These are phyloP conservation scores for Hypocreales sp. DNA, from an alignment of 2,329 filamentous ascomycete species.

Conservation along the genomic window DNA sequence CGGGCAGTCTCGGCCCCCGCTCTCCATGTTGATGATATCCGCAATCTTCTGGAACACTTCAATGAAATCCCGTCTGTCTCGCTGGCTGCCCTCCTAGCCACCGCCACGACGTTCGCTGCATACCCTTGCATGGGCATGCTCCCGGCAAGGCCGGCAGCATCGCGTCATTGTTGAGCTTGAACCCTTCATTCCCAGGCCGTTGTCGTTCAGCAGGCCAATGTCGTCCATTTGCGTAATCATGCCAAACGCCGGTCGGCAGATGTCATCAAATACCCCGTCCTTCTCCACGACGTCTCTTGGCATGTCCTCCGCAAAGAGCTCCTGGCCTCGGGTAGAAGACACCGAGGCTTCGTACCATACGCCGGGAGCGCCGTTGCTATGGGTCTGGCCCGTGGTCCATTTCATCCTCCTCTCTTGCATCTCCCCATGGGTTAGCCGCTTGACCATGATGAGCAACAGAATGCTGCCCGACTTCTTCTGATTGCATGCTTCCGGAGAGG, in stretches of 20 bases:
- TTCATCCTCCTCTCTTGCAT: constrained; percentile 1
- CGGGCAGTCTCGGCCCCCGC: constrained; percentile 5
- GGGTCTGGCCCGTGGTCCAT: constrained; percentile 1
- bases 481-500: too few relatives aligned
- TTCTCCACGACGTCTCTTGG: constrained; percentile 10
- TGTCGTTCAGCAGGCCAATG: constrained; percentile 13
- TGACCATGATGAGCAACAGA: constrained; percentile 10
- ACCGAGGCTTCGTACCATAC: constrained; percentile 15
- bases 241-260: constrained; percentile 12
- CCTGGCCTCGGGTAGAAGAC: constrained; percentile 7
- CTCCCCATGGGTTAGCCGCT: constrained; percentile 4
- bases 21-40: constrained; percentile 29
- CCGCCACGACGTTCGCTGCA: too few relatives aligned
- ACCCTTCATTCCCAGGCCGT: constrained; percentile 4
- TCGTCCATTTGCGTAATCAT: constrained; percentile 17
- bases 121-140: too few relatives aligned
- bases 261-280: constrained; percentile 8
- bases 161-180: too few relatives aligned
- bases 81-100: too few relatives aligned
- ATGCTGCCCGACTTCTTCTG: constrained; percentile 4
- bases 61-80: too few relatives aligned
- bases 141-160: too few relatives aligned
- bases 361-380: not conserved
- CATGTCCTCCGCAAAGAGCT: constrained; percentile 10
- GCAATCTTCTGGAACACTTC: constrained; percentile 22